These are phyloP conservation scores for Blastobotrys arbuscula DNA, from an alignment of 1,139 yeast genomes.

Conservation along the genomic window DNA sequence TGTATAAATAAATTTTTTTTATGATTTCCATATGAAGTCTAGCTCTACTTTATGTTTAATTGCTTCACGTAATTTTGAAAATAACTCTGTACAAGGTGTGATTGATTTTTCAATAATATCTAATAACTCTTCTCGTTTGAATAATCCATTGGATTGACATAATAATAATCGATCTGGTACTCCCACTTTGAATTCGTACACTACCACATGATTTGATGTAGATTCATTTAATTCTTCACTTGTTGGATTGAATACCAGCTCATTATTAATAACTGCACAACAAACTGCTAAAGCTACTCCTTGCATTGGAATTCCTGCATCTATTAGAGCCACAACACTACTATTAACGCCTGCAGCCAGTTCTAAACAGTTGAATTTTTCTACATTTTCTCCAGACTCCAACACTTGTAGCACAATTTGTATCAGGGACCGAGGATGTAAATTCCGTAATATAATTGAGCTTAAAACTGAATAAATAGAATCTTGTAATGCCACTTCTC, in stretches of 20 bases:
- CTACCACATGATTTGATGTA: slow-evolving; percentile 61
- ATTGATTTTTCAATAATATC: slow-evolving; percentile 39
- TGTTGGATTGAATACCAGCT: slow-evolving; percentile 44
- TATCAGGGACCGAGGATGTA: slow-evolving; percentile 77
- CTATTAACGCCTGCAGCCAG: slow-evolving; percentile 69
- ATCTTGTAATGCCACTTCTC: slow-evolving; percentile 75
- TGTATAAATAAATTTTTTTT: slow-evolving; percentile 9
- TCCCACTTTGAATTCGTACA: slow-evolving; percentile 51
- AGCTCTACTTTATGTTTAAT: slow-evolving; percentile 45
- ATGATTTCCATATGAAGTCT: slow-evolving; percentile 54
- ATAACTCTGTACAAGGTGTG: slow-evolving; percentile 41
- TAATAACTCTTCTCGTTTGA: slow-evolving; percentile 52
- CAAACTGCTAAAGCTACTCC: slow-evolving; percentile 56
- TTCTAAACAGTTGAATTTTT: slow-evolving; percentile 39
- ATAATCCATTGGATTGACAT: slow-evolving; percentile 68
- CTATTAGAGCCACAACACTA: slow-evolving; percentile 67
- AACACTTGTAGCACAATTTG: slow-evolving; percentile 84
- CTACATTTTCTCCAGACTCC: slow-evolving; percentile 47
- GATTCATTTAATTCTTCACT: slow-evolving; percentile 38
- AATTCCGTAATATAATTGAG: slow-evolving; percentile 55
- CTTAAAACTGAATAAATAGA: slow-evolving; percentile 58
- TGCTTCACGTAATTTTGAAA: slow-evolving; percentile 42
- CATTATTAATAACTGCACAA: slow-evolving; percentile 35
- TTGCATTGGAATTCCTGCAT: slow-evolving; percentile 69
- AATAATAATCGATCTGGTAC: slow-evolving; percentile 51